A percentile compares a stretch with the other conserved stretches of the same genome.
These are phyloP conservation scores for Fragaria vesca DNA, from an alignment of 306 rosid species.

Conservation along the genomic window DNA sequence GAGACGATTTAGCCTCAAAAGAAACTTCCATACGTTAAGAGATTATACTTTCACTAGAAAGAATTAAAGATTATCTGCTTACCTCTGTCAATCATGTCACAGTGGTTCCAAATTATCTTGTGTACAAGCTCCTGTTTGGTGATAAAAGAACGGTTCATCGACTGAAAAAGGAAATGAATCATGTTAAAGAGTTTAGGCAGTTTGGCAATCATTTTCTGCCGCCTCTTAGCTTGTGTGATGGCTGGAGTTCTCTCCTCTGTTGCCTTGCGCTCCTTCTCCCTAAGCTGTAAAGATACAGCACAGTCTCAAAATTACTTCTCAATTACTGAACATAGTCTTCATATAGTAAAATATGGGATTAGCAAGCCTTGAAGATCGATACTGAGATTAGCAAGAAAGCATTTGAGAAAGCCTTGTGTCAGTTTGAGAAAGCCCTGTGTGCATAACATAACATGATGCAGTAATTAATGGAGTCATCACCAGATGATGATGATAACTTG, in stretches of 20 bases:
- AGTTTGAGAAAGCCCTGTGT: background rate
- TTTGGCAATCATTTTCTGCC: constrained; percentile 52
- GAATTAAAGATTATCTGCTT: constrained; percentile 25
- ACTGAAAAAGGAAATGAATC: constrained; percentile 58
- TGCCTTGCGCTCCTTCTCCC: constrained; percentile 62
- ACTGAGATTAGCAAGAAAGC: background rate
- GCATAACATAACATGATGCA: background rate
- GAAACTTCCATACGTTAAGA: constrained; percentile 1
- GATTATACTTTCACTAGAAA: background rate
- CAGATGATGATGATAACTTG: background rate
- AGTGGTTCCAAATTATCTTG: constrained; percentile 53
- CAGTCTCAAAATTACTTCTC: background rate
- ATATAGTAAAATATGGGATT: background rate
- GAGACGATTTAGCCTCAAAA: constrained; percentile 25
- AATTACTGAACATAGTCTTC: background rate
- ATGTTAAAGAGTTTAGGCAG: constrained; percentile 83
- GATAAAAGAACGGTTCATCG: constrained; percentile 48
- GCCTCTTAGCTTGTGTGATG: constrained; percentile 68
- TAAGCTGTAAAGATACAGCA: constrained; percentile 51
- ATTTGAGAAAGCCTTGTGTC: too few species aligned
- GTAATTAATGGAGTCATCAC: background rate
- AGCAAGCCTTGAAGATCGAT: background rate
- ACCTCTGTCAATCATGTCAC: constrained; percentile 62
- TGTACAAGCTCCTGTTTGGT: constrained; percentile 70
- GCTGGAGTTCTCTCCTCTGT: constrained; percentile 72